phyloP scores from a whole-genome alignment of 2,329 filamentous ascomycete genomes.

The Diaporthe longicolla region DNA sequence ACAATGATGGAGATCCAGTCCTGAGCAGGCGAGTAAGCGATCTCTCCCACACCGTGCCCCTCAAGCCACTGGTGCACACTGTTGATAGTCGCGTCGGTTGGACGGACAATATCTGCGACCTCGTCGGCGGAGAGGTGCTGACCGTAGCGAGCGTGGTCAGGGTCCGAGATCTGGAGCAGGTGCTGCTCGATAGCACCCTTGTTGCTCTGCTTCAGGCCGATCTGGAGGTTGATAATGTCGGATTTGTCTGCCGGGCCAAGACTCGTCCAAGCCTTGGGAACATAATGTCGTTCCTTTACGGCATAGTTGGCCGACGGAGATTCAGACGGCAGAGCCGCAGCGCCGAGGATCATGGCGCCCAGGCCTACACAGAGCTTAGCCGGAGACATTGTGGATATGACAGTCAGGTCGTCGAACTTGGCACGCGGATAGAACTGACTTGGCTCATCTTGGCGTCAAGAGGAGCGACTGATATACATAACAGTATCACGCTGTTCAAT shows the following conservation, averaged over 20 bases:
- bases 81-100: conserved; percentile 18
- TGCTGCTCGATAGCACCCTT: conserved; percentile 48
- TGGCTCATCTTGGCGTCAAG: conserved; percentile 16
- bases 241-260: conserved; percentile 38
- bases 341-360: conserved; percentile 18
- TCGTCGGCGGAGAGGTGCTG: conserved; percentile 55
- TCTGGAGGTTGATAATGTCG: conserved; percentile 39
- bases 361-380: conserved; percentile 13
- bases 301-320: conserved; percentile 23
- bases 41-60: conserved; percentile 2
- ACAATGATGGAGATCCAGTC: conserved; percentile 31
- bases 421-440: background rate
- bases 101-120: conserved; percentile 23
- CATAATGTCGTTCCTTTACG: conserved; percentile 25
- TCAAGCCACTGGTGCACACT: conserved; percentile 32
- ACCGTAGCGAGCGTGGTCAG: conserved; percentile 62
- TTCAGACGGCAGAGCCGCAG: conserved; percentile 19
- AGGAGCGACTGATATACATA: conserved; percentile 28
- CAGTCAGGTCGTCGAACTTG: conserved; percentile 9
- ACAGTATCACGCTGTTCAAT: background rate
- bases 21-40: conserved; percentile 22
- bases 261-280: conserved; percentile 43
- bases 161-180: conserved; percentile 57
- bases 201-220: conserved; percentile 40
- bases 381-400: background rate